Evolutionary conservation across 2,329 filamentous ascomycete species (phyloP).

Genomic region (Penicillium freii): DNA sequence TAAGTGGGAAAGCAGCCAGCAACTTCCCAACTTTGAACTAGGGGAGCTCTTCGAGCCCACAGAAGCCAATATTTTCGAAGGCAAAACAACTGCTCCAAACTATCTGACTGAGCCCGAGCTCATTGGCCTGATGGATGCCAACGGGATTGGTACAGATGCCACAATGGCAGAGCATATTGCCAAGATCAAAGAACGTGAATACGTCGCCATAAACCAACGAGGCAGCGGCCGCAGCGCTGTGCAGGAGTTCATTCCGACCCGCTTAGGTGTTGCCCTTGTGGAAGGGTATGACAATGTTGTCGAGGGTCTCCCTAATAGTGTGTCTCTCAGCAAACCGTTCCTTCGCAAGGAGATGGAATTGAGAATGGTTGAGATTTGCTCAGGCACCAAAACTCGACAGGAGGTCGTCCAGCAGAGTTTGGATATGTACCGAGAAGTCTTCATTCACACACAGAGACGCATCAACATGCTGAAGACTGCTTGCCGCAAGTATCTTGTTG

Average conservation of each 20-base stretch:
- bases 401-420: constrained; percentile 80
- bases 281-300: constrained; percentile 94
- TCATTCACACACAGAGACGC: constrained; percentile 74
- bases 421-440: constrained; percentile 82
- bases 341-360: constrained; percentile 96
- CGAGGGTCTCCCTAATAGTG: constrained; percentile 64
- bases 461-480: constrained; percentile 62
- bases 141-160: constrained; percentile 96
- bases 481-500: constrained; percentile 57
- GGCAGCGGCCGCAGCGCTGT: constrained; percentile 52
- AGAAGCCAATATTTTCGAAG: constrained; percentile 84
- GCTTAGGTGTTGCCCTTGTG: constrained; percentile 85
- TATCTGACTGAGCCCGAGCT: constrained; percentile 95
- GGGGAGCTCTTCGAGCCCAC: constrained; percentile 84
- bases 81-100: constrained; percentile 79
- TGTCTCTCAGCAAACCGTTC: constrained; percentile 89
- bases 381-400: constrained; percentile 71
- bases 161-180: constrained; percentile 99
- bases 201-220: constrained; percentile 67
- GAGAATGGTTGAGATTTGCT: constrained; percentile 95
- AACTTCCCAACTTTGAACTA: constrained; percentile 73
- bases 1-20: constrained; percentile 85
- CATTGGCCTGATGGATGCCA: constrained; percentile 95
- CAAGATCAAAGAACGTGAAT: constrained; percentile 87
- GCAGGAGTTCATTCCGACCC: constrained; percentile 89